Evolutionary conservation across 257 asterid genomes (phyloP), one percentile per base, ranked within the genome.

Genomic region (Nicotiana sylvestris): DNA sequence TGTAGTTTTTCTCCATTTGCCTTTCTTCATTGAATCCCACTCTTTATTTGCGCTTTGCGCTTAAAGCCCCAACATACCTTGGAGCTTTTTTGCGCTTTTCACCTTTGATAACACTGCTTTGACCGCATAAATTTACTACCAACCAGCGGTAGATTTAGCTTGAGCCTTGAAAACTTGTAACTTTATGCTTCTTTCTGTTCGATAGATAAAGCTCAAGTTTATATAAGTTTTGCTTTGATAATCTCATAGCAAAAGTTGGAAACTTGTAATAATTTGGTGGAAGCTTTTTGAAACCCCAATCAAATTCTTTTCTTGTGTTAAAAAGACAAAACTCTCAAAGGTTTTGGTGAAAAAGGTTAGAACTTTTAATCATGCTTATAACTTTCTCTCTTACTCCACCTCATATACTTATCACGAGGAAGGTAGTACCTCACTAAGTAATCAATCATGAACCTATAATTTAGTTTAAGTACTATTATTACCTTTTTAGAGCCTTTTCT

Each of bases 241-340:
- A 10, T 43, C 78, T 70, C 58, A 21, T 12, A 21, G 78, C 57
- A n/a, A 69, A n/a, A 69, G 77, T 69, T 69, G 77, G 78, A 11
- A 70, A 70, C 12, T 43, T 21, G 58, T 70, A 43, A 70, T 21
- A 70, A 39, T 70, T 39, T 70, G 35, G 21, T 70, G 78, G 18
- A 21, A 21, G 57, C 12, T 43, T 21, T 43, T 70, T 43, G 78
- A 43, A 70, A 69, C 32, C 77, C 29, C 77, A 37, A 25, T 43
- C 58, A 43, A 70, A 21, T 70, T 43, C n/a, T 70, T 43, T 70
- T 70, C 78, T 70, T 43, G 78, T 11, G 27, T 69, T 4, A 1
- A 70, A 70, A 70, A 21, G 35, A 70, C 25, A 57, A 70, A 43
- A 43, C 60, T n/a, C n/a, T 72, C 60, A 21, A 46, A 72, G 46